Percentiles rank a stretch among this genome's conserved stretches.
These are phyloP conservation scores for Primulina huaijiensis DNA, from an alignment of 257 asterid genomes.

Conservation along the genomic window DNA sequence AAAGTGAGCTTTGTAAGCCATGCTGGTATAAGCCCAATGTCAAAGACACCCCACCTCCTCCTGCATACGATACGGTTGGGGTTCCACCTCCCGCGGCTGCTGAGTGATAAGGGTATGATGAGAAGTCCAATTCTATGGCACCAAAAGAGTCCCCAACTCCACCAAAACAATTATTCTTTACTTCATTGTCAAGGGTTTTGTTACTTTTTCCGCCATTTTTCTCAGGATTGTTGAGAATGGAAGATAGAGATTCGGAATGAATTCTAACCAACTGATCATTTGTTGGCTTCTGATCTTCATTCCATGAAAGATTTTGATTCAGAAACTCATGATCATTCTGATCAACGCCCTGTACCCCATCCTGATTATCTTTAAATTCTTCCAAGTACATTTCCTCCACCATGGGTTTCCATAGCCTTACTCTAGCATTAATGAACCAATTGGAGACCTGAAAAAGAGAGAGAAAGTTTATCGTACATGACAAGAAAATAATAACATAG, in stretches of 20 bases:
- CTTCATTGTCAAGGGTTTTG: slow-evolving; percentile 30
- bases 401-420: slow-evolving; percentile 97
- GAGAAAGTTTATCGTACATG: background rate
- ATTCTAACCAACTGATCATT: slow-evolving; percentile 51
- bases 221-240: slow-evolving; percentile 48
- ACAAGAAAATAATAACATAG: slow-evolving; percentile 23
- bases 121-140: slow-evolving; percentile 56
- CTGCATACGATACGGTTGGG: slow-evolving; percentile 14
- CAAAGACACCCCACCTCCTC: slow-evolving; percentile 60
- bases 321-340: background rate
- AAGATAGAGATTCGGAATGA: slow-evolving; percentile 76
- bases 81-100: slow-evolving; percentile 15
- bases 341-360: slow-evolving; percentile 22
- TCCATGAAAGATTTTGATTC: slow-evolving; percentile 24
- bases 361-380: slow-evolving; percentile 56
- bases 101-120: slow-evolving; percentile 41
- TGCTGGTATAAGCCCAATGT: slow-evolving; percentile 73
- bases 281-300: slow-evolving; percentile 64
- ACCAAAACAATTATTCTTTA: slow-evolving; percentile 28
- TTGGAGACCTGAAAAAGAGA: slow-evolving; percentile 64
- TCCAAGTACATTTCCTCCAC: slow-evolving; percentile 94
- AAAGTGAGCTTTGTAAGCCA: slow-evolving; percentile 44
- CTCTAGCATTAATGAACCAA: slow-evolving; percentile 95
- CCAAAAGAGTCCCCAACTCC: slow-evolving; percentile 37
- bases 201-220: slow-evolving; percentile 27